Evolutionary conservation across 352 stramenopile genomes (phyloP), one percentile per base, ranked within the genome.

Genomic region (Pythium angustatum): DNA sequence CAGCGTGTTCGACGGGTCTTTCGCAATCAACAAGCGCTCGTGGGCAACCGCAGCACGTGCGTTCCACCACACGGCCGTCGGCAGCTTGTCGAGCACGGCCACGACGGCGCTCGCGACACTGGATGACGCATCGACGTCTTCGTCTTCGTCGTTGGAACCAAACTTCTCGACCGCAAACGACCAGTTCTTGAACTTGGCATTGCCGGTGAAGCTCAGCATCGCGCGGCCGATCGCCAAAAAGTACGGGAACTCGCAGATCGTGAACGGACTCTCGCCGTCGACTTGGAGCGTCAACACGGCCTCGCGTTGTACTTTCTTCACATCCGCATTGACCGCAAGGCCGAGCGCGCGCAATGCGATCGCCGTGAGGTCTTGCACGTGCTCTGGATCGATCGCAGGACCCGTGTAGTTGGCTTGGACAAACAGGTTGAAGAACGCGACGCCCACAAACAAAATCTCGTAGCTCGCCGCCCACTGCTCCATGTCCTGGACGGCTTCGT

Each of bases 371-470:
- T 90, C 81, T 31, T 62, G 50, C 12, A 94, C 59, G 28, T 68
- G 58, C 47, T 70, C 64, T 19, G 73, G 71, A 38, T 91, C 81
- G 44, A 94, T 80, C 15, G 85, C 83, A 9, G 85, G 85, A 21
- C 85, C 83, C 3, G 85, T 92, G 71, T 94, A 94, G 58, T 94
- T 92, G 21, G 83, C 77, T 47, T 94, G 83, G 40, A 92, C 83
- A 56, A 90, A 94, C 65, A 92, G 77, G 56, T 87, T 79, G 53
- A 94, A 78, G 58, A 90, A 81, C 14, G 83, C 78, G 1, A 88
- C 55, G 14, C 75, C 85, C 15, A 81, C 47, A 52, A 88, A 87
- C 11, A 92, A 48, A 12, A 92, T 62, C 49, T 89, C 70, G 49
- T 91, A 91, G 15, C 59, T 71, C 8, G 69, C 66, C 8, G 78